Conservation (phyloP, 2,329 filamentous ascomycete genomes). For the Aureobasidium sp. region DNA sequence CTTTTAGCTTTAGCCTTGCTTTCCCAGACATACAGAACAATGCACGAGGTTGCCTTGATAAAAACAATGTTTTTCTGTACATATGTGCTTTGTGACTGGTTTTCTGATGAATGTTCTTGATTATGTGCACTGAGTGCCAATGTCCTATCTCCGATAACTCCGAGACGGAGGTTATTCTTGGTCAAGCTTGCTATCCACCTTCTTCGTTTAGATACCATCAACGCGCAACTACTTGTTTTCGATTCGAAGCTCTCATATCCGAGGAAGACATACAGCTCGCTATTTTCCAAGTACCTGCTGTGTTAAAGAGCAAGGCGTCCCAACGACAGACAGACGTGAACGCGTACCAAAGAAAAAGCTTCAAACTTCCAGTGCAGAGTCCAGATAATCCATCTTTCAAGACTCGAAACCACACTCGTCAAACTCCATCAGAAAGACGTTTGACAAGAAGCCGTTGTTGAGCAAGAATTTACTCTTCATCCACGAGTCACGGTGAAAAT, state of each 20-base stretch:
- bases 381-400: too few species aligned
- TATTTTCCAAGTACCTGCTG: not conserved
- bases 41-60: constrained; percentile 1
- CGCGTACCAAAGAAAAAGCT: too few species aligned
- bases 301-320: not conserved
- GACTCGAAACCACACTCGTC: not conserved
- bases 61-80: not conserved
- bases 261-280: not conserved
- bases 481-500: not conserved
- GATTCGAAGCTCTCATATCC: too few species aligned
- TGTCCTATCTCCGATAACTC: not conserved
- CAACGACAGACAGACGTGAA: not conserved
- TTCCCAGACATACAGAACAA: not conserved
- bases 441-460: too few species aligned
- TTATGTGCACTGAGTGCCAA: not conserved
- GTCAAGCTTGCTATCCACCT: not conserved
- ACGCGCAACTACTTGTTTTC: not conserved
- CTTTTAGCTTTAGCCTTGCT: constrained; percentile 3
- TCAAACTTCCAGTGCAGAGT: too few species aligned
- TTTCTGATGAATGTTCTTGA: not conserved
- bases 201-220: too few species aligned
- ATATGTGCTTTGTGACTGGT: not conserved
- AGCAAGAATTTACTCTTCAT: not conserved
- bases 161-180: not conserved
- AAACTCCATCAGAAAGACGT: not conserved